Conservation (phyloP, 371 early-diverging fungal genomes). For the Syncephalastrum racemosum region DNA sequence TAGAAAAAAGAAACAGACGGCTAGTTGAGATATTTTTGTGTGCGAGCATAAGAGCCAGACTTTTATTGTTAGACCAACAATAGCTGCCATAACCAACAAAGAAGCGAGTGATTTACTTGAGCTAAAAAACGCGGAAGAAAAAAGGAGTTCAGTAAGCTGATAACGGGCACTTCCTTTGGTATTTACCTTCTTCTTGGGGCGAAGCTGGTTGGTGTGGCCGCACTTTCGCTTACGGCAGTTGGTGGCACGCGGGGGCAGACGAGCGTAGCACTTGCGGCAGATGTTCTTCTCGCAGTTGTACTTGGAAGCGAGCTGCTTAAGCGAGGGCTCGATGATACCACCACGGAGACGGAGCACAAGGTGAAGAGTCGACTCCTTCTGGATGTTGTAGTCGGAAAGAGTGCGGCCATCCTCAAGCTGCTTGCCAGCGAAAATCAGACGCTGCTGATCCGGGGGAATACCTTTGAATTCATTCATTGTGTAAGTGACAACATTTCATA, state of each 20-base stretch:
- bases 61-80: slow-evolving; percentile 9
- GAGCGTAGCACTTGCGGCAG: slow-evolving; percentile 99
- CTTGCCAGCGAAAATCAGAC: slow-evolving; percentile 99
- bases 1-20: too few species aligned
- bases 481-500: neutral
- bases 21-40: too few species aligned
- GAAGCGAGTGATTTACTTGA: slow-evolving; percentile 33
- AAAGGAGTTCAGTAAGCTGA: too few species aligned
- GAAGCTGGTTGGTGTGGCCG: slow-evolving; percentile 99
- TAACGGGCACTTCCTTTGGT: neutral
- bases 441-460: slow-evolving; percentile 99
- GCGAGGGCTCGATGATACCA: slow-evolving; percentile 95
- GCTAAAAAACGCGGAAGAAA: slow-evolving; percentile 15
- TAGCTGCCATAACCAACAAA: slow-evolving; percentile 1
- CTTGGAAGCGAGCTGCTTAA: slow-evolving; percentile 97
- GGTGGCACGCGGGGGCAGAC: slow-evolving; percentile 99
- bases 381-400: slow-evolving; percentile 88
- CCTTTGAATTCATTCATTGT: slow-evolving; percentile 34
- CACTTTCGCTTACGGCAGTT: slow-evolving; percentile 99
- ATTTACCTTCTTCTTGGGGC: slow-evolving; percentile 92
- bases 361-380: slow-evolving; percentile 98
- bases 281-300: slow-evolving; percentile 99
- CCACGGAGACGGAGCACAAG: slow-evolving; percentile 98
- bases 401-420: slow-evolving; percentile 99
- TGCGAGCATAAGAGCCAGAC: neutral